Evolutionary conservation across 805 yeast genomes (phyloP).

Genomic region (Candida andamanensis): DNA sequence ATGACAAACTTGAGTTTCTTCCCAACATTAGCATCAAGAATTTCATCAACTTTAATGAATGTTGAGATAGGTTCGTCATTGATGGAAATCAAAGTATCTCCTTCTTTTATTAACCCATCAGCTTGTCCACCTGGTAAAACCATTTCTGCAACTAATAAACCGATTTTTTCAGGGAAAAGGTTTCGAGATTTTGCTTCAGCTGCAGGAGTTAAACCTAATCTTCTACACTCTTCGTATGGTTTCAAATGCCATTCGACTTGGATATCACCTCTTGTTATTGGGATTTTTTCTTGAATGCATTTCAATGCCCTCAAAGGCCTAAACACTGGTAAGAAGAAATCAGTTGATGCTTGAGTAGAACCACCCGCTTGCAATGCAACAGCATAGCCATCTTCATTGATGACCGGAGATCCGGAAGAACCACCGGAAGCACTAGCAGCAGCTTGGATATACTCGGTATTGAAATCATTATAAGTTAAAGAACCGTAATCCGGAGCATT

Average conservation of each 20-base stretch:
- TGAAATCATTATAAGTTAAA: slow-evolving; percentile 84
- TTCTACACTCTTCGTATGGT: slow-evolving; percentile 86
- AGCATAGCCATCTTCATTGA: slow-evolving; percentile 78
- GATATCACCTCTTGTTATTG: slow-evolving; percentile 84
- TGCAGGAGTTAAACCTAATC: slow-evolving; percentile 74
- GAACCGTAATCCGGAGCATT: slow-evolving; percentile 93
- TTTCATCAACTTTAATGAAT: slow-evolving; percentile 77
- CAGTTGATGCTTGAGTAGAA: slow-evolving; percentile 84
- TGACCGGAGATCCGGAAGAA: slow-evolving; percentile 95
- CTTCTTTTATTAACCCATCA: slow-evolving; percentile 66
- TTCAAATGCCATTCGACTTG: slow-evolving; percentile 85
- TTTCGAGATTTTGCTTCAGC: slow-evolving; percentile 68
- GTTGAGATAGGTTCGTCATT: slow-evolving; percentile 60
- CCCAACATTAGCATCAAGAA: slow-evolving; percentile 69
- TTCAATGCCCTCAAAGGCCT: slow-evolving; percentile 76
- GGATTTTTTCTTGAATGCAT: slow-evolving; percentile 55
- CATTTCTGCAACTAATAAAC: slow-evolving; percentile 77
- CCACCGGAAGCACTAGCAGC: slow-evolving; percentile 97
- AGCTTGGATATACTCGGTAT: slow-evolving; percentile 91
- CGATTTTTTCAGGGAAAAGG: slow-evolving; percentile 67
- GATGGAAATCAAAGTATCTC: slow-evolving; percentile 75
- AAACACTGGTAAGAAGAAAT: slow-evolving; percentile 82
- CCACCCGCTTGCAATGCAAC: slow-evolving; percentile 96
- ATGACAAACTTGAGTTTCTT: slow-evolving; percentile 49
- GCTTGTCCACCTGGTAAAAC: slow-evolving; percentile 86